phyloP scores from a whole-genome alignment of 805 yeast species.

The Lipomyces chichibuensis region DNA sequence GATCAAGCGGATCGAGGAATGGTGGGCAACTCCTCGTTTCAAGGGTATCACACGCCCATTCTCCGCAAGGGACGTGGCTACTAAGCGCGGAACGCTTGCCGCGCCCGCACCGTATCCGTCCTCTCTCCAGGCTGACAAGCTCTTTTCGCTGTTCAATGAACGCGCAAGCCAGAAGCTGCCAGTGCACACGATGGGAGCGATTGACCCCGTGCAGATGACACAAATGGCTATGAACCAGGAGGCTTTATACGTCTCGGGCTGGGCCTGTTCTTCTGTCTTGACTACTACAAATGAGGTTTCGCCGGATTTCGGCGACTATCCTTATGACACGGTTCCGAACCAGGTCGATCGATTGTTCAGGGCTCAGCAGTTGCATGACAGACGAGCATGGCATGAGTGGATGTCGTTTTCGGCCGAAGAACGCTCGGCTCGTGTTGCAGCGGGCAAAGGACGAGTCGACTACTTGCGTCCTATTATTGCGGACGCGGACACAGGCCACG shows the following conservation, averaged over 20 bases:
- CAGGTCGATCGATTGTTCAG: slow-evolving; percentile 62
- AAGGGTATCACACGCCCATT: slow-evolving; percentile 56
- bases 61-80: slow-evolving; percentile 55
- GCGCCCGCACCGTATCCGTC: slow-evolving; percentile 49
- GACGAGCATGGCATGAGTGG: slow-evolving; percentile 53
- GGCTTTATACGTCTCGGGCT: slow-evolving; percentile 60
- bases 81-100: slow-evolving; percentile 54
- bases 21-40: slow-evolving; percentile 58
- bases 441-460: slow-evolving; percentile 46
- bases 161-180: slow-evolving; percentile 52
- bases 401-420: slow-evolving; percentile 39
- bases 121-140: slow-evolving; percentile 56
- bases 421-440: slow-evolving; percentile 37
- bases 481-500: slow-evolving; percentile 70
- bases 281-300: slow-evolving; percentile 66
- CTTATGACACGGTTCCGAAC: slow-evolving; percentile 70
- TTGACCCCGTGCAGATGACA: slow-evolving; percentile 65
- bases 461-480: slow-evolving; percentile 66
- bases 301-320: slow-evolving; percentile 71
- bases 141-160: slow-evolving; percentile 51
- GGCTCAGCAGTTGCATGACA: slow-evolving; percentile 62
- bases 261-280: slow-evolving; percentile 61
- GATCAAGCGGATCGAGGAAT: slow-evolving; percentile 47
- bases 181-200: slow-evolving; percentile 60
- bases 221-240: slow-evolving; percentile 59